Percentiles rank a stretch among this genome's conserved stretches.
These are phyloP conservation scores for Beauveria sp. DNA, from an alignment of 2,329 filamentous ascomycete genomes.

Conservation along the genomic window DNA sequence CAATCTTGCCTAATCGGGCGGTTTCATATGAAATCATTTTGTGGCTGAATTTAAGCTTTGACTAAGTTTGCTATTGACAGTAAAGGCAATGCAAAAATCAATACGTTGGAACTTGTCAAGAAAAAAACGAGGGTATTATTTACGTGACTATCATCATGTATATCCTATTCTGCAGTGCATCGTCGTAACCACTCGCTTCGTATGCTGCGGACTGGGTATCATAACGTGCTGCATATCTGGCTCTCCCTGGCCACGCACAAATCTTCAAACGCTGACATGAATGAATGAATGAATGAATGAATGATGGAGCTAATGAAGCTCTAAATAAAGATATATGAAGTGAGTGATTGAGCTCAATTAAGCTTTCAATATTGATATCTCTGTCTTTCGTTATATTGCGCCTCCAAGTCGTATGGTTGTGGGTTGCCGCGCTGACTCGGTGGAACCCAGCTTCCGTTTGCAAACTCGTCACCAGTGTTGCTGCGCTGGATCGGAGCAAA, in stretches of 20 bases:
- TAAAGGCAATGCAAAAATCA: too few relatives aligned
- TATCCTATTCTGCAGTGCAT: constrained; percentile 1
- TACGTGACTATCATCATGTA: neutral
- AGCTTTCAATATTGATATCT: neutral
- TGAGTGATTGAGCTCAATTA: too few relatives aligned
- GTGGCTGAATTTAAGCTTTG: neutral
- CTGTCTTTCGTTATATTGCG: constrained; percentile 18
- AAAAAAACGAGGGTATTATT: neutral
- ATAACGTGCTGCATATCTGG: neutral
- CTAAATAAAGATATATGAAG: too few relatives aligned
- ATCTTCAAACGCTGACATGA: neutral
- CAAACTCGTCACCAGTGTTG: neutral
- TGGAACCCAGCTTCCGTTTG: neutral
- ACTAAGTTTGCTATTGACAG: too few relatives aligned
- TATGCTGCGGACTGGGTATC: neutral
- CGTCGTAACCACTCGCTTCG: neutral
- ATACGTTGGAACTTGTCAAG: too few relatives aligned
- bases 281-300: neutral
- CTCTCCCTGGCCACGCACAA: neutral
- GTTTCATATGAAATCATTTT: neutral
- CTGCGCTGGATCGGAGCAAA: neutral
- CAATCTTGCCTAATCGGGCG: neutral
- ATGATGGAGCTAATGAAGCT: neutral
- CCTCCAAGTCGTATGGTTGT: constrained; percentile 31
- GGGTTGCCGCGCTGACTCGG: constrained; percentile 20